Evolutionary conservation across 176 grass and related monocot genomes (phyloP).

Genomic region (Oryza rufipogon): DNA sequence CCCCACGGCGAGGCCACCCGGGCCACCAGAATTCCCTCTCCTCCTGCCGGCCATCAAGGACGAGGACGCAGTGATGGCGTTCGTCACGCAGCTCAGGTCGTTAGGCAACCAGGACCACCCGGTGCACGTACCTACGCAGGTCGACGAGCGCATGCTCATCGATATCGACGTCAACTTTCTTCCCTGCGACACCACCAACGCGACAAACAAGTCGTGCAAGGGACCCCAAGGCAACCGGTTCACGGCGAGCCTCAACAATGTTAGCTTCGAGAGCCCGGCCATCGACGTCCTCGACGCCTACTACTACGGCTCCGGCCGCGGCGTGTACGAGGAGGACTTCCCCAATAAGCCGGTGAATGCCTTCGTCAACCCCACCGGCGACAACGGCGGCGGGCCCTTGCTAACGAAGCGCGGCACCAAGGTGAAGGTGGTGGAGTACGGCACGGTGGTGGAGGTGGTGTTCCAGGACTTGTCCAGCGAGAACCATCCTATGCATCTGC

Average conservation of each 20-base stretch:
- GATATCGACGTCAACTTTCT: constrained; percentile 27
- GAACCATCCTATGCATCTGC: constrained; percentile 52
- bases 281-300: constrained; percentile 47
- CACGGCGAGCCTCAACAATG: constrained; percentile 53
- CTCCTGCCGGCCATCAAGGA: constrained; percentile 19
- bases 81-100: constrained; percentile 24
- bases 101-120: constrained; percentile 20
- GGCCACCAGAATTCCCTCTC: not conserved
- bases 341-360: constrained; percentile 46
- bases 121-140: not conserved
- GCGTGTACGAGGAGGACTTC: constrained; percentile 51
- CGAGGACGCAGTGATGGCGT: not conserved
- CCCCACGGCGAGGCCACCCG: too few relatives aligned
- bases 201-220: not conserved
- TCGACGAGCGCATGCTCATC: constrained; percentile 47
- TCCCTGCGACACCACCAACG: not conserved
- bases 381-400: too few relatives aligned
- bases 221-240: not conserved
- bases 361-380: constrained; percentile 53
- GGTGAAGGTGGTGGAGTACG: constrained; percentile 75
- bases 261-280: constrained; percentile 34
- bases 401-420: constrained; percentile 53
- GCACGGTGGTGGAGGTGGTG: constrained; percentile 48
- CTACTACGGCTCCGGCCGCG: constrained; percentile 15
- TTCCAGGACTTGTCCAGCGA: constrained; percentile 36